Evolutionary conservation across 176 grass and related monocot species (phyloP).

Genomic region (Oryza coarctata): DNA sequence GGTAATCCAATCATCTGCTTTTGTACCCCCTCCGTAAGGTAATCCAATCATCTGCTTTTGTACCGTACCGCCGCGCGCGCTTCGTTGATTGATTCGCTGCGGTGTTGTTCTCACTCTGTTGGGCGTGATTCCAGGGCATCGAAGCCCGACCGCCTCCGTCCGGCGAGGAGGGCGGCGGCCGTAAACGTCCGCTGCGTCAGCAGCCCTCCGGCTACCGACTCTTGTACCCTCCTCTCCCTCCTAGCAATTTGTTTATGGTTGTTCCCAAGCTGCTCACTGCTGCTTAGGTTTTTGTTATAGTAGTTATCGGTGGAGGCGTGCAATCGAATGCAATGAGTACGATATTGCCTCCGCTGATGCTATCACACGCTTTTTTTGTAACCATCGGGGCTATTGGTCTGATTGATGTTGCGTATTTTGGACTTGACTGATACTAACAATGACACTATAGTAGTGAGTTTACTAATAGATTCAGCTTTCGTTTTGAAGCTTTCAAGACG

Average conservation of each 20-base stretch:
- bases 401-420: neutral
- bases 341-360: neutral
- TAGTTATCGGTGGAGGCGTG: neutral
- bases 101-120: neutral
- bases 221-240: slow-evolving; percentile 24
- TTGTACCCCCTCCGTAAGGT: slow-evolving; percentile 23
- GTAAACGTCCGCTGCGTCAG: slow-evolving; percentile 32
- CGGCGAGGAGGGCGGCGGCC: slow-evolving; percentile 12
- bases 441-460: neutral
- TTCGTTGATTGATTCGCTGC: neutral
- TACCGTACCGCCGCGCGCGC: neutral
- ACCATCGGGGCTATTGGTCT: neutral
- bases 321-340: neutral
- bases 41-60: neutral
- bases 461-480: slow-evolving; percentile 21
- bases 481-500: slow-evolving; percentile 74
- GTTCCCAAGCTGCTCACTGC: neutral
- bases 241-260: neutral
- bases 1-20: neutral
- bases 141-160: slow-evolving; percentile 20
- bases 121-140: slow-evolving; percentile 26
- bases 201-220: slow-evolving; percentile 31
- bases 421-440: neutral
- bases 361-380: neutral
- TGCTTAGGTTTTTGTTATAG: neutral